A percentile compares a stretch with the other conserved stretches of the same genome.
phyloP scores from a whole-genome alignment of 306 rosid genomes.

The Trifolium repens region DNA sequence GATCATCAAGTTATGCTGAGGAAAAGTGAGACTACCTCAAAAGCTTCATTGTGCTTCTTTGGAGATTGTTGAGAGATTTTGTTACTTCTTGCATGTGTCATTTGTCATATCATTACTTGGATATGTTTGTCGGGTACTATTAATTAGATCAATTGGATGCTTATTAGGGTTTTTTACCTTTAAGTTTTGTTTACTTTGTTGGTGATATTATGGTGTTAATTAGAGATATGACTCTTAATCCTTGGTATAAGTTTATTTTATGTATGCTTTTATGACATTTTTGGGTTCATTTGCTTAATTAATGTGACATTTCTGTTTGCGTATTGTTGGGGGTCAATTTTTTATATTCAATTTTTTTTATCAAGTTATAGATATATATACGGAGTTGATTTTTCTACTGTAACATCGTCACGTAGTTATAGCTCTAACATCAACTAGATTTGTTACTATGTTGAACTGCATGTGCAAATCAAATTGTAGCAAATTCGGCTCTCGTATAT shows the following conservation, averaged over 20 bases:
- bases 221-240: not conserved
- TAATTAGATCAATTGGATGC: not conserved
- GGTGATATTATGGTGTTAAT: not conserved
- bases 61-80: not conserved
- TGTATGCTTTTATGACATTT: not conserved
- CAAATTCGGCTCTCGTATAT: no score
- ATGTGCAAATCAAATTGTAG: no score
- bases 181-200: no score
- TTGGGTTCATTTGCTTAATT: not conserved
- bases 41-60: constrained; percentile 8
- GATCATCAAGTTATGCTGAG: constrained; percentile 11
- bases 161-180: not conserved
- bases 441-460: no score
- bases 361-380: no score
- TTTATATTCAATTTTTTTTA: no score
- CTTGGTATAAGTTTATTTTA: not conserved
- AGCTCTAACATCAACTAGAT: no score
- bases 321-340: not conserved
- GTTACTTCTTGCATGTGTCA: not conserved
- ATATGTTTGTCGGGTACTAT: not conserved
- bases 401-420: no score
- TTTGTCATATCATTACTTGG: not conserved
- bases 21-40: constrained; percentile 15
- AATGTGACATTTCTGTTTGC: not conserved
- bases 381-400: no score